phyloP scores from a whole-genome alignment of 2,329 filamentous ascomycete species.

The Aspergillus tamarii region DNA sequence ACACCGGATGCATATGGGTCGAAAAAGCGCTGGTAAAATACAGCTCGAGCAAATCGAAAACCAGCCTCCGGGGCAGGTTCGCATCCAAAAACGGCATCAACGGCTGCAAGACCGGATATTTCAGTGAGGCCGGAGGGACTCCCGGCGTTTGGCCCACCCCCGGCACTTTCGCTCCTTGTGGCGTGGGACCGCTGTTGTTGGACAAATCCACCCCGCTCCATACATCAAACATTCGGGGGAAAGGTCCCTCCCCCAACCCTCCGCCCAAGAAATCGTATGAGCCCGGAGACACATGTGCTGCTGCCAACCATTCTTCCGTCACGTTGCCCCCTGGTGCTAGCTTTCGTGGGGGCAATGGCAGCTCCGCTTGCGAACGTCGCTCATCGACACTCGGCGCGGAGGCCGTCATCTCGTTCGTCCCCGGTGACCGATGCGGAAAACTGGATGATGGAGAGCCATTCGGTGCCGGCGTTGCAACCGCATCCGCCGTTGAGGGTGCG shows the following conservation, averaged over 20 bases:
- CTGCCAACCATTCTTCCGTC: constrained; percentile 39
- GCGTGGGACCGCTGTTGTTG: constrained; percentile 47
- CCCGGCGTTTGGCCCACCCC: constrained; percentile 56
- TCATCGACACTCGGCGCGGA: constrained; percentile 36
- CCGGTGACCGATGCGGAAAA: constrained; percentile 32
- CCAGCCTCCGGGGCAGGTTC: constrained; percentile 76
- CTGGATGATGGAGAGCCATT: constrained; percentile 30
- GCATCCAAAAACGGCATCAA: constrained; percentile 77
- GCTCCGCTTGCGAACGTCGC: constrained; percentile 28
- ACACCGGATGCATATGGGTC: constrained; percentile 84
- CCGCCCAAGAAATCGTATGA: constrained; percentile 35
- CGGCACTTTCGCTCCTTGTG: constrained; percentile 59
- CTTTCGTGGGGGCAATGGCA: constrained; percentile 23
- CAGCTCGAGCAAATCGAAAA: constrained; percentile 85
- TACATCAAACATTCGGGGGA: constrained; percentile 34
- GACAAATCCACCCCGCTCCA: constrained; percentile 36
- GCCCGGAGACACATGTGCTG: constrained; percentile 35
- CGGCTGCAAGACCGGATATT: constrained; percentile 84
- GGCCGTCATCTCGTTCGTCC: constrained; percentile 31
- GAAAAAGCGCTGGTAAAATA: constrained; percentile 92
- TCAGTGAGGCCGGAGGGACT: constrained; percentile 48
- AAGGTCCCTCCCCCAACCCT: constrained; percentile 30
- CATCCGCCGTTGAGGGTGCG: constrained; percentile 7
- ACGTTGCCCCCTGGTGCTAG: constrained; percentile 25
- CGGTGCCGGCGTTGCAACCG: constrained; percentile 21